Evolutionary conservation across 768 basidiomycete species (phyloP).

Genomic region (Leccinum rimulosum): DNA sequence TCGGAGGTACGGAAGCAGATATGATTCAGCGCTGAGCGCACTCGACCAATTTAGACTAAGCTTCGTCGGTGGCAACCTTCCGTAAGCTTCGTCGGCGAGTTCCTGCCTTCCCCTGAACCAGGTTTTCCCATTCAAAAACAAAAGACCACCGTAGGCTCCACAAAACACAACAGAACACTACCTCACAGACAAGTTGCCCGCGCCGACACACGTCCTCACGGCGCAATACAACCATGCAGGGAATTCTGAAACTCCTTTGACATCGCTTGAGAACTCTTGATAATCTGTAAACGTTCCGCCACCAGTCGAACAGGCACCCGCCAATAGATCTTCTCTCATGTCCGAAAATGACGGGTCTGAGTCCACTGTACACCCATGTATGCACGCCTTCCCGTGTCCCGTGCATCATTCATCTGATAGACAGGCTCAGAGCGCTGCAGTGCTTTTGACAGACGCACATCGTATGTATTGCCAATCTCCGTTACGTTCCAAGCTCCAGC

Average conservation of each 20-base stretch:
- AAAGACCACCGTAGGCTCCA: neutral
- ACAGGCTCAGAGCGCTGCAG: neutral
- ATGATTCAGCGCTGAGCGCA: neutral
- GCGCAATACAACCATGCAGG: conserved; percentile 26
- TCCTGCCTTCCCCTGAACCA: conserved; percentile 5
- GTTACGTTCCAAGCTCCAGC: conserved; percentile 2
- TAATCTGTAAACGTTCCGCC: conserved; percentile 9
- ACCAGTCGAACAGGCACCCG: conserved; percentile 16
- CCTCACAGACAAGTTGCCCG: neutral
- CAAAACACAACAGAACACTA: neutral
- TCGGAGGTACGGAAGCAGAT: conserved; percentile 5
- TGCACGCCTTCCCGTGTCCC: conserved; percentile 6
- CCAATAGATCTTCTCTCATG: conserved; percentile 3
- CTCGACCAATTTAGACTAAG: conserved; percentile 9
- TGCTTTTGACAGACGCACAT: conserved; percentile 1
- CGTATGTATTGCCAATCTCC: neutral
- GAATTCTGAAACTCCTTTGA: conserved; percentile 9
- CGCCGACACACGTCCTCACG: neutral
- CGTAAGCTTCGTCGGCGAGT: conserved; percentile 8
- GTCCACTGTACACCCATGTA: neutral
- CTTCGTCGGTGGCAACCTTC: conserved; percentile 8
- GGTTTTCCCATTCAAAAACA: conserved; percentile 7
- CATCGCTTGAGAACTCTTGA: conserved; percentile 5
- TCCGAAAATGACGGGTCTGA: conserved; percentile 9
- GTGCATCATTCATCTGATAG: conserved; percentile 1